Conservation (phyloP, 331 rosid genomes). For the Acacia pycnantha region DNA sequence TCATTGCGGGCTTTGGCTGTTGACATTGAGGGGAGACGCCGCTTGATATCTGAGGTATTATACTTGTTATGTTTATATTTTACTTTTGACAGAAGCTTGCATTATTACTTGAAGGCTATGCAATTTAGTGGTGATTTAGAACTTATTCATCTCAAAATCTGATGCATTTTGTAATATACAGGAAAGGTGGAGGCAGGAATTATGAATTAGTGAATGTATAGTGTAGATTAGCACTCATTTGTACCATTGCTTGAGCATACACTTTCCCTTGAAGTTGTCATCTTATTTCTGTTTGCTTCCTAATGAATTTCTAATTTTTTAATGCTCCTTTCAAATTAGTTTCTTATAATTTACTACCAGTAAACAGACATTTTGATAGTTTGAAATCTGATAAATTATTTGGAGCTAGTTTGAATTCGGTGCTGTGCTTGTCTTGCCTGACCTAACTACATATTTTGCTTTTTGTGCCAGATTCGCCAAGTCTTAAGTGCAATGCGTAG, state of each 20-base stretch:
- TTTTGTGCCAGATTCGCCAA: conserved; percentile 81
- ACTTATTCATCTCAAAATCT: background rate
- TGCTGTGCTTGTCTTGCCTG: background rate
- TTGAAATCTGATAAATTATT: conserved; percentile 2
- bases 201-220: background rate
- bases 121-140: background rate
- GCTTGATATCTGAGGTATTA: conserved; percentile 77
- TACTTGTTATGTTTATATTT: conserved; percentile 15
- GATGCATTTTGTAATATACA: background rate
- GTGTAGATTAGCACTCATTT: background rate
- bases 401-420: conserved; percentile 22
- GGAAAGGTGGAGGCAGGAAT: background rate
- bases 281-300: conserved; percentile 27
- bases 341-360: conserved; percentile 14
- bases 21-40: conserved; percentile 80
- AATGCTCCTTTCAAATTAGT: background rate
- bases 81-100: conserved; percentile 2
- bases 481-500: conserved; percentile 86
- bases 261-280: conserved; percentile 4
- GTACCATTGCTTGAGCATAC: conserved; percentile 1
- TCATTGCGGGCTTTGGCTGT: conserved; percentile 63
- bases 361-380: conserved; percentile 11
- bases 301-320: conserved; percentile 21
- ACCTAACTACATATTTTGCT: conserved; percentile 29
- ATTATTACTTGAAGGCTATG: background rate